A percentile compares a stretch with the other conserved stretches of the same genome.
These are phyloP conservation scores for Neurospora sp. DNA, from an alignment of 495 filamentous ascomycete genomes.

Conservation along the genomic window DNA sequence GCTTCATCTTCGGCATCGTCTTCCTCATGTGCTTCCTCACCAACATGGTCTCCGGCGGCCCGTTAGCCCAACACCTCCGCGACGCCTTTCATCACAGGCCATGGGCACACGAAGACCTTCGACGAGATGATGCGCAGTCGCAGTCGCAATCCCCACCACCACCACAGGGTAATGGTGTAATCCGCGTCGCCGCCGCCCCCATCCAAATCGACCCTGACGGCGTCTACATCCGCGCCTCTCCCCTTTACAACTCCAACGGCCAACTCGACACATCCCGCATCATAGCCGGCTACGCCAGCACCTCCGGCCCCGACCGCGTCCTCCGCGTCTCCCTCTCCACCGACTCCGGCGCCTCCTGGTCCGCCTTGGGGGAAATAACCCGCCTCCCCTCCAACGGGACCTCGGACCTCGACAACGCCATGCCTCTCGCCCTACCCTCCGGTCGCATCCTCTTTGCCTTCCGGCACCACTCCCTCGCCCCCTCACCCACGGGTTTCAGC, in stretches of 20 bases:
- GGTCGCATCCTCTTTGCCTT: slow-evolving; percentile 46
- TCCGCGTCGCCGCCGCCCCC: slow-evolving; percentile 4
- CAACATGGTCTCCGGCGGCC: neutral
- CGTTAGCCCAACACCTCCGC: neutral
- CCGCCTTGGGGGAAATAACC: slow-evolving; percentile 22
- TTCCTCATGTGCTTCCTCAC: neutral
- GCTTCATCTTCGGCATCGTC: neutral
- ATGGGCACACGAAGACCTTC: neutral
- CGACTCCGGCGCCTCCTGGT: slow-evolving; percentile 34
- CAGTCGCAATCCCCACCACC: neutral
- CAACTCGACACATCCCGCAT: slow-evolving; percentile 8
- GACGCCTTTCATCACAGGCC: neutral
- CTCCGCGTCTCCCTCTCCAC: slow-evolving; percentile 28
- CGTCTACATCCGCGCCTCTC: slow-evolving; percentile 37
- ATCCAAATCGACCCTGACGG: slow-evolving; percentile 23
- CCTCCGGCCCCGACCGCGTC: slow-evolving; percentile 13
- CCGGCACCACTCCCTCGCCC: slow-evolving; percentile 37
- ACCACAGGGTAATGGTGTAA: neutral
- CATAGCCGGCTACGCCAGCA: slow-evolving; percentile 34
- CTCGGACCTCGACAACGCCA: slow-evolving; percentile 51
- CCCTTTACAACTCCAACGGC: slow-evolving; percentile 25
- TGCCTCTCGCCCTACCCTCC: slow-evolving; percentile 41
- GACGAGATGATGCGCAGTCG: neutral
- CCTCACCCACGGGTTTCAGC: slow-evolving; percentile 25
- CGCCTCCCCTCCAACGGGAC: slow-evolving; percentile 12